A percentile compares a stretch with the other conserved stretches of the same genome.
Evolutionary conservation across 306 rosid genomes (phyloP).

Genomic region (Adenanthera pavonina): DNA sequence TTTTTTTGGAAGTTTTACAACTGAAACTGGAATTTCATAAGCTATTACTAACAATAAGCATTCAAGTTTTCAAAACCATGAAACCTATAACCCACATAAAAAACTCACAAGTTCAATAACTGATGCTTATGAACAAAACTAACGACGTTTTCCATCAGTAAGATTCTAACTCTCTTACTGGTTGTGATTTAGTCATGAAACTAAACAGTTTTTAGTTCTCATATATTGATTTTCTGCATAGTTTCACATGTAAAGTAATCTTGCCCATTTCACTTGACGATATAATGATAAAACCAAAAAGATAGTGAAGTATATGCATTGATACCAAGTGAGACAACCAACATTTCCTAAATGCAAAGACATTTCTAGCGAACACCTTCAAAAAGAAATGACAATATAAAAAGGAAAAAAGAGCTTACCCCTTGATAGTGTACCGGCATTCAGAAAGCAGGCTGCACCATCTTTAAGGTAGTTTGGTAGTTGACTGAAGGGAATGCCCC

Average conservation of each 20-base stretch:
- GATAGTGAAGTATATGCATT: constrained; percentile 14
- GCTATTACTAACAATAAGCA: not conserved
- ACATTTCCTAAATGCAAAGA: constrained; percentile 6
- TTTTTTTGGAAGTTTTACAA: constrained; percentile 20
- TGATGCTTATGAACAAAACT: not conserved
- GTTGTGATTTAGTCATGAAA: constrained; percentile 13
- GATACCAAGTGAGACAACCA: constrained; percentile 22
- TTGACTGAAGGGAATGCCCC: constrained; percentile 86
- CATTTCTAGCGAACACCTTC: not conserved
- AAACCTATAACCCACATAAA: not conserved
- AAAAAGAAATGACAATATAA: constrained; percentile 4
- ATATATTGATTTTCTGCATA: not conserved
- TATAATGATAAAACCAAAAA: constrained; percentile 19
- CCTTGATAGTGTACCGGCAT: constrained; percentile 64
- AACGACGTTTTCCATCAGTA: not conserved
- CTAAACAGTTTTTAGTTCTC: not conserved
- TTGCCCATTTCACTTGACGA: constrained; percentile 12
- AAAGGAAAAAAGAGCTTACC: constrained; percentile 57
- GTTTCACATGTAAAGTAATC: constrained; percentile 14
- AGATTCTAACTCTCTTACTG: not conserved
- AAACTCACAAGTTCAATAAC: constrained; percentile 30
- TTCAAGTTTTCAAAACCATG: constrained; percentile 22
- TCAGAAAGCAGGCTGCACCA: constrained; percentile 89
- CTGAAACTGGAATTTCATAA: constrained; percentile 27
- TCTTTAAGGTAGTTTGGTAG: constrained; percentile 85